Base-by-base conservation (phyloP, 306 rosid genomes). In the Glycine latifolia region DNA sequence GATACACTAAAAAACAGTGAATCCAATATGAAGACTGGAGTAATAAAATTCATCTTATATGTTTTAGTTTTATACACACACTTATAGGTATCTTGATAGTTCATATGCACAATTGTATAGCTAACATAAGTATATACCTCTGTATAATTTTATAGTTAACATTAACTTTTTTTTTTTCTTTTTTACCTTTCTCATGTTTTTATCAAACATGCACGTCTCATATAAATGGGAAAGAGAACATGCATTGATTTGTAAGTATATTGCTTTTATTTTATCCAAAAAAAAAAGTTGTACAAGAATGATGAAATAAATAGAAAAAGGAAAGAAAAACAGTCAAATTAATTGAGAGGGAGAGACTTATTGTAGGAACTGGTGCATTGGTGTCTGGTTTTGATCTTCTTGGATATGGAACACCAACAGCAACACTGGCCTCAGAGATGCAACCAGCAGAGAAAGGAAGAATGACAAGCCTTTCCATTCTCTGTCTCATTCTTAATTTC, bases 381-480 rank as follows among this genome's bases (percentile, higher is more conserved):
- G 78, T 44, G 61, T 61, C 68, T 50, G 79, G 35, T 87, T 87
- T 92, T 48, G 97, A 90, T 87, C 86, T 89, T 88, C 88, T 82
- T 47, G 90, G 89, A 26, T 73, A 91, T 13, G 87, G 94, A 79
- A 83, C 39, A 20, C 90, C 96, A 3, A 93, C 91, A 59, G 96
- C 98, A 74, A 95, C 91, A 41, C 92, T 91, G 3, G 97, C 92
- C 73, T 95, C 97, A 17, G 99, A 95, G 85, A 93, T 82, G 33
- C 97, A 95, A 54, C 99, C 98, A 33, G 87, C 77, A 5, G 99
- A 87, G 84, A 93, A 95, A 62, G 99, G 99, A 89, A 95, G 96
- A 84, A 95, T 90, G 10, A 91, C 92, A 56, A 95, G 85, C 82
- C 98, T 95, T 82, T 95, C 99, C 98, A 95, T 87, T 89, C 84